Evolutionary conservation across 2,329 filamentous ascomycete species (phyloP), one percentile per base, ranked within the genome.

Genomic region (Scytalidium sp.): DNA sequence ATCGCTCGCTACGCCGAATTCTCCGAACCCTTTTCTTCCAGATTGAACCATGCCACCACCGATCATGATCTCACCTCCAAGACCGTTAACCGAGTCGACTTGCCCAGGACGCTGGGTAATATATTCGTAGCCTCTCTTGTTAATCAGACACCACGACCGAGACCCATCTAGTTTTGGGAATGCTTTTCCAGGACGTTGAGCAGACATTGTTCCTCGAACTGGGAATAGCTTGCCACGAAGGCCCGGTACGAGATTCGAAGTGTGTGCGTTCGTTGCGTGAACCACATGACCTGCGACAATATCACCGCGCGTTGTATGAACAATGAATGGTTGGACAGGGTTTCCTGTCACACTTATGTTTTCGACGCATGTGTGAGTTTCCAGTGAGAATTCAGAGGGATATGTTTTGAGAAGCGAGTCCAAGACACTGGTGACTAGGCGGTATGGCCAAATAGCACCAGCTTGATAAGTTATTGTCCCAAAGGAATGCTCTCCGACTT

Each of bases 101-200:
- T 51, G 21, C 22, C 60, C 60, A 1, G 75, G 66, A 45, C 71
- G 64, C 2, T 79, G 74, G 2, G 87, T 78, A 71, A 87, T 79
- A 64, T 88, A 88, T 51, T 87, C 85, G 59, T 83, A 86, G 1
- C 82, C 80, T n/a, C 68, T 65, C 2, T 72, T 70, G 58, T 81
- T 81, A 21, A 84, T 77, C 25, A 27, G 25, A 27, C n/a, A n/a
- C 78, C 79, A 83, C 0, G 78, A 80, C 3, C 68, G 68, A n/a
- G 60, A 51, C 10, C 81, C 60, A 1, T 71, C 65, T 0, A 56
- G 42, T 1, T 56, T 50, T 0, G 61, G 60, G 41, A 70, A 70
- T 0, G 19, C 10, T 15, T 39, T 36, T 17, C 72, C 71, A 1
- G 76, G 72, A 1, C 62, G 58, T 54, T 81, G 76, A 0, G 74